phyloP scores from a whole-genome alignment of 2,329 filamentous ascomycete species.

The Epichloe coenophiala region DNA sequence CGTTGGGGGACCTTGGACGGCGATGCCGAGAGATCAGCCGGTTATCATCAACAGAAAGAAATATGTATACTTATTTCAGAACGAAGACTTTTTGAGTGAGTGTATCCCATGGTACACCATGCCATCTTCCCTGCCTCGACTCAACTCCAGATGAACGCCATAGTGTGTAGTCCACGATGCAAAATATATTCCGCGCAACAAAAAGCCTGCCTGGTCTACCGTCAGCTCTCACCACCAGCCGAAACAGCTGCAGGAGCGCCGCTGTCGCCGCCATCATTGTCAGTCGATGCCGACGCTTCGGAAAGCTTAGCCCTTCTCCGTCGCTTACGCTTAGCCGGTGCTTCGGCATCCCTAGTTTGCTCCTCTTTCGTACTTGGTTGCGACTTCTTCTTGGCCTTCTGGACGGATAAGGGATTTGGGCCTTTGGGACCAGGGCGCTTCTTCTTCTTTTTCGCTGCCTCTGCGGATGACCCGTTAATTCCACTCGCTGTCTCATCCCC shows the following conservation, averaged over 20 bases:
- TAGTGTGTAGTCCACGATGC: neutral
- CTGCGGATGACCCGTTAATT: conserved; percentile 8
- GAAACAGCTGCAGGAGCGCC: conserved; percentile 3
- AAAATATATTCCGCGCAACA: neutral
- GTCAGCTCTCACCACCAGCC: neutral
- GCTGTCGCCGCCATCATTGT: conserved; percentile 5
- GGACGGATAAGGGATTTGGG: conserved; percentile 57
- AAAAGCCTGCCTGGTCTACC: neutral
- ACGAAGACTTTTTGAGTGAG: neutral
- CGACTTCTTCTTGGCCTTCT: conserved; percentile 48
- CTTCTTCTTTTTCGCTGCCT: conserved; percentile 38
- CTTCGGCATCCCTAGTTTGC: conserved; percentile 12
- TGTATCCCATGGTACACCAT: neutral
- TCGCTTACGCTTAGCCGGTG: conserved; percentile 18
- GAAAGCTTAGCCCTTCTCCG: conserved; percentile 17
- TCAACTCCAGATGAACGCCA: neutral
- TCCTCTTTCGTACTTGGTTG: conserved; percentile 15
- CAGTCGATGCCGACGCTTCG: neutral
- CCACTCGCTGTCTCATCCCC: conserved; percentile 11
- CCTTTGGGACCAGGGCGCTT: conserved; percentile 49
- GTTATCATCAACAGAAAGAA: neutral
- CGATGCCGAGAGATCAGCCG: neutral
- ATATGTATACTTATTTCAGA: neutral
- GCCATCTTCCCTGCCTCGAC: neutral
- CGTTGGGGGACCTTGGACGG: no score